These are phyloP conservation scores for Rhizopogon salebrosus DNA, from an alignment of 768 basidiomycete species.

Conservation along the genomic window DNA sequence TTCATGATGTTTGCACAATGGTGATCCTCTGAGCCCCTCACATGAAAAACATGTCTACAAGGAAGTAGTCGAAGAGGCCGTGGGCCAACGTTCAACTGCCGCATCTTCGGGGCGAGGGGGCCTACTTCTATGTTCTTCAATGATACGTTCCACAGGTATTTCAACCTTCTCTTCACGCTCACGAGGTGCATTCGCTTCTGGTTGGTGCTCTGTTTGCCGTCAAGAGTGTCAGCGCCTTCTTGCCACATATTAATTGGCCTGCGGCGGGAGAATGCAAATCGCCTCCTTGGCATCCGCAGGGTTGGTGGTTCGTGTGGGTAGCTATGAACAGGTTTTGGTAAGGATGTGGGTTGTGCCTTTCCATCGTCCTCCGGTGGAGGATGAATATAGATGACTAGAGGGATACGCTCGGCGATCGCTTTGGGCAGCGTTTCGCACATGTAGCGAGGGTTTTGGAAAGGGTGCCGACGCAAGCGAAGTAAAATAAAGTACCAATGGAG, in stretches of 20 bases:
- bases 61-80: slow-evolving; percentile 71
- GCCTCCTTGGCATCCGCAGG: slow-evolving; percentile 30
- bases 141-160: slow-evolving; percentile 30
- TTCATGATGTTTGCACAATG: too few relatives aligned
- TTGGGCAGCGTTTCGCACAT: slow-evolving; percentile 73
- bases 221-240: slow-evolving; percentile 12
- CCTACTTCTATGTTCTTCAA: slow-evolving; percentile 36
- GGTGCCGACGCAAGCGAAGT: slow-evolving; percentile 75
- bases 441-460: slow-evolving; percentile 64
- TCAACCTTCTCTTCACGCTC: slow-evolving; percentile 18
- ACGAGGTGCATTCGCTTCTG: slow-evolving; percentile 8
- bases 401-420: slow-evolving; percentile 70
- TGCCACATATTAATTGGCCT: slow-evolving; percentile 16
- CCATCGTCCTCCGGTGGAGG: slow-evolving; percentile 53
- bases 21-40: slow-evolving; percentile 38
- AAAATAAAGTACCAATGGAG: slow-evolving; percentile 77
- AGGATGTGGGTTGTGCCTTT: slow-evolving; percentile 28
- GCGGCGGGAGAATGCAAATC: slow-evolving; percentile 50
- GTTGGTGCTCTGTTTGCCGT: slow-evolving; percentile 8
- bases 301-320: slow-evolving; percentile 56
- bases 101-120: slow-evolving; percentile 60
- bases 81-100: slow-evolving; percentile 65
- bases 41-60: slow-evolving; percentile 90
- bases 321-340: slow-evolving; percentile 45
- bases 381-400: slow-evolving; percentile 82